Evolutionary conservation across 2,329 filamentous ascomycete genomes (phyloP).

Genomic region (Alternaria sp.): DNA sequence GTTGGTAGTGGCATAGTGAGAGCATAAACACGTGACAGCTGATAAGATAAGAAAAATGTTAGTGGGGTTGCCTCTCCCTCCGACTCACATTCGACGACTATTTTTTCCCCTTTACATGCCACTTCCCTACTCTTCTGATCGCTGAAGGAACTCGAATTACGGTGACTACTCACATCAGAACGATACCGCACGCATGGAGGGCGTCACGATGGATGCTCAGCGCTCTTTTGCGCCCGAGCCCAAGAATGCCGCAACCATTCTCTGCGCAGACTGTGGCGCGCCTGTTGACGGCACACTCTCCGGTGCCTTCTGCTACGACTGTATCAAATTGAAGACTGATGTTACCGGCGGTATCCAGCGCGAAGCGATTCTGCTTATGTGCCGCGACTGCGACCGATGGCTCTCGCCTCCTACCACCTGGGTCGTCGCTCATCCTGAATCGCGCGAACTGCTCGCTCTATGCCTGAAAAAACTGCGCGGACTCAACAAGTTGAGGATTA

Average conservation of each 20-base stretch:
- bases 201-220: conserved; percentile 55
- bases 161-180: conserved; percentile 2
- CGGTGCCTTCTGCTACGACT: conserved; percentile 93
- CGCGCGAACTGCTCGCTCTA: conserved; percentile 87
- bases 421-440: conserved; percentile 85
- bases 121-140: not conserved
- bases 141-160: not conserved
- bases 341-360: conserved; percentile 90
- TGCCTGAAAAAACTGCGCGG: conserved; percentile 89
- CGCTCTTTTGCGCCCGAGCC: conserved; percentile 52
- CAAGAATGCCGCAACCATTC: conserved; percentile 70
- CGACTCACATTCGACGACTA: conserved; percentile 25
- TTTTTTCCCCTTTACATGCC: conserved; percentile 11
- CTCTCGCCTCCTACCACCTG: conserved; percentile 85
- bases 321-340: conserved; percentile 92
- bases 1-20: not conserved
- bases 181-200: conserved; percentile 19
- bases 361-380: conserved; percentile 89
- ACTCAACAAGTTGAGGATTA: conserved; percentile 87
- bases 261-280: conserved; percentile 97
- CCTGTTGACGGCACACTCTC: conserved; percentile 89
- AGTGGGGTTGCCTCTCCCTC: conserved; percentile 24
- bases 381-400: conserved; percentile 92
- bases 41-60: conserved; percentile 33
- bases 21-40: conserved; percentile 31